A percentile compares a stretch with the other conserved stretches of the same genome.
Conservation (phyloP, 257 asterid species). For the Capsicum rhomboideum region DNA sequence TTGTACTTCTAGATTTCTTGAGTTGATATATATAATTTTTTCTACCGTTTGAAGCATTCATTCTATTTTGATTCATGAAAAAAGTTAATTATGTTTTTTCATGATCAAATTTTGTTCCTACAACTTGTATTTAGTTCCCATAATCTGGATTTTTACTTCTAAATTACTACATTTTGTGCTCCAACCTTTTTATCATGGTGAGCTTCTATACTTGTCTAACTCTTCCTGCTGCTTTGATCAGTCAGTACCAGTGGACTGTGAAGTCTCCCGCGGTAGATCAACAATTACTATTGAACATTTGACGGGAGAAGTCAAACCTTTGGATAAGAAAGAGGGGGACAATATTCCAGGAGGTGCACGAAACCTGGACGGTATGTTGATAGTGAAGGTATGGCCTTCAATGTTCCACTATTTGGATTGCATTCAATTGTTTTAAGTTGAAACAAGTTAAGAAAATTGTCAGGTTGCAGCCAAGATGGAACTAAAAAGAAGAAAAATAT, state of each 20-base stretch:
- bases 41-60: background rate
- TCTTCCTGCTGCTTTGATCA: conserved; percentile 31
- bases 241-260: conserved; percentile 99
- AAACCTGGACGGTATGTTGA: conserved; percentile 95
- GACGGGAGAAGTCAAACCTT: conserved; percentile 93
- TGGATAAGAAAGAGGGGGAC: conserved; percentile 70
- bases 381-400: conserved; percentile 59
- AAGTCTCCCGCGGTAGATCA: conserved; percentile 84
- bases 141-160: background rate
- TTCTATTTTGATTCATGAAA: background rate
- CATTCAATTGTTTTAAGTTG: background rate
- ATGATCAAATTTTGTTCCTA: background rate
- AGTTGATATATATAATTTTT: background rate
- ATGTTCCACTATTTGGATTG: background rate
- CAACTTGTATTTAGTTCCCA: background rate
- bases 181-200: background rate
- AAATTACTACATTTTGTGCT: background rate
- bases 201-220: conserved; percentile 11
- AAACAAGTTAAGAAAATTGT: background rate
- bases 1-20: background rate
- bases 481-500: background rate
- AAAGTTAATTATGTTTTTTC: background rate
- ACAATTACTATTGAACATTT: conserved; percentile 92
- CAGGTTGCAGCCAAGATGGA: background rate
- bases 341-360: conserved; percentile 99